These are phyloP conservation scores for Monilinia fructigena DNA, from an alignment of 2,329 filamentous ascomycete genomes.

Conservation along the genomic window DNA sequence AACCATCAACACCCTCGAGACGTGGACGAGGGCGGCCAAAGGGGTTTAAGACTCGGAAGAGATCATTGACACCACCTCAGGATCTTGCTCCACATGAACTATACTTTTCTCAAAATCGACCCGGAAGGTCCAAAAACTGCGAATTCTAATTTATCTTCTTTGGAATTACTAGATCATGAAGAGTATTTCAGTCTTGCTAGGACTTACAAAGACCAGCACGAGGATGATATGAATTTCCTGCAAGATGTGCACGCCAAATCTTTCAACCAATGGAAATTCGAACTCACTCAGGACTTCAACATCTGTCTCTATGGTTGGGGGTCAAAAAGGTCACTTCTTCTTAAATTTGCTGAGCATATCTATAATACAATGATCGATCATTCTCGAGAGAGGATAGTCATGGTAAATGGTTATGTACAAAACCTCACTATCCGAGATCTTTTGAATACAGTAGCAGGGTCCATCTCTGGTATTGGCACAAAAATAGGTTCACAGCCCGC, in stretches of 20 bases:
- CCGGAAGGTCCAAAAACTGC: slow-evolving; percentile 82
- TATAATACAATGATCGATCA: slow-evolving; percentile 47
- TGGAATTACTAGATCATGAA: slow-evolving; percentile 81
- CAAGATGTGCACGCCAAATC: slow-evolving; percentile 73
- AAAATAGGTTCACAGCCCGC: slow-evolving; percentile 53
- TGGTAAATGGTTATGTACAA: slow-evolving; percentile 82
- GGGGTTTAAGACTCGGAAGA: slow-evolving; percentile 50
- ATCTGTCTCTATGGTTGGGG: slow-evolving; percentile 91
- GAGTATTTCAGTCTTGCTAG: slow-evolving; percentile 78
- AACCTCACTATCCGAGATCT: slow-evolving; percentile 67
- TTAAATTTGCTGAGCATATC: slow-evolving; percentile 71
- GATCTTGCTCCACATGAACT: slow-evolving; percentile 84
- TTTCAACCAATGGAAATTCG: slow-evolving; percentile 90
- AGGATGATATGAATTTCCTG: slow-evolving; percentile 67
- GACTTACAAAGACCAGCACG: slow-evolving; percentile 64
- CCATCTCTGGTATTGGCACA: slow-evolving; percentile 50
- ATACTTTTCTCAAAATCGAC: slow-evolving; percentile 90
- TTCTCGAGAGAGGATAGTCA: slow-evolving; percentile 58
- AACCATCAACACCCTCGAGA: slow-evolving; percentile 52
- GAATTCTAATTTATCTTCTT: slow-evolving; percentile 73
- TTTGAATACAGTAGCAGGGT: slow-evolving; percentile 64
- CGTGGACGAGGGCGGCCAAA: slow-evolving; percentile 47
- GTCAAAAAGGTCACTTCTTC: slow-evolving; percentile 75
- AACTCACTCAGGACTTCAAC: slow-evolving; percentile 82
- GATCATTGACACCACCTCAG: slow-evolving; percentile 59